phyloP scores from a whole-genome alignment of 1,284 basidiomycete species.

The Ceratorhiza oryzae-sativae region DNA sequence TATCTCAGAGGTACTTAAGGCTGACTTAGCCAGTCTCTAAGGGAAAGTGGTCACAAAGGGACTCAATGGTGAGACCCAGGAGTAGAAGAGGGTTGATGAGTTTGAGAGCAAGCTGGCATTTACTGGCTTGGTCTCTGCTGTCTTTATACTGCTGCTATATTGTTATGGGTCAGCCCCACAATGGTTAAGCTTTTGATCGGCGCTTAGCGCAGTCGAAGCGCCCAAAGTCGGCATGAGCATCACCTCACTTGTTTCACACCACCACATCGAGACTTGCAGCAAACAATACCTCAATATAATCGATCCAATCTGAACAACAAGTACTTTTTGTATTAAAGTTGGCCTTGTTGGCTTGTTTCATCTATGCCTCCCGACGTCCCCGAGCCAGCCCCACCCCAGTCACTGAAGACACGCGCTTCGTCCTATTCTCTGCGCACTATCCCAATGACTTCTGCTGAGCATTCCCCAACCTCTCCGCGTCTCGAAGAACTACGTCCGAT shows the following conservation, averaged over 20 bases:
- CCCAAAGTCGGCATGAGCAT: not conserved
- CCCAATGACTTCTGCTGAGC: conserved; percentile 14
- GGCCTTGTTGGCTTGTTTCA: not conserved
- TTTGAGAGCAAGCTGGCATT: no score
- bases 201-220: not conserved
- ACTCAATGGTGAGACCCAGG: no score
- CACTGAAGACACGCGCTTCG: not conserved
- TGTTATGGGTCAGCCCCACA: no score
- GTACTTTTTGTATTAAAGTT: not conserved
- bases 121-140: no score
- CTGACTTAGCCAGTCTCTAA: no score
- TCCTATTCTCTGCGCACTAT: conserved; percentile 29
- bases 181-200: not conserved
- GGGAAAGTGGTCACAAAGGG: no score
- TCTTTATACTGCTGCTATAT: no score
- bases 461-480: conserved; percentile 28
- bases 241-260: conserved; percentile 21
- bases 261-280: conserved; percentile 8
- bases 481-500: conserved; percentile 15
- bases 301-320: not conserved
- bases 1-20: no score
- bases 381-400: not conserved
- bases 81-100: no score
- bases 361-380: conserved; percentile 16
- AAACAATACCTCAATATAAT: not conserved